These are phyloP conservation scores for Bathelium albidoporum DNA, from an alignment of 495 filamentous ascomycete species.

Conservation along the genomic window DNA sequence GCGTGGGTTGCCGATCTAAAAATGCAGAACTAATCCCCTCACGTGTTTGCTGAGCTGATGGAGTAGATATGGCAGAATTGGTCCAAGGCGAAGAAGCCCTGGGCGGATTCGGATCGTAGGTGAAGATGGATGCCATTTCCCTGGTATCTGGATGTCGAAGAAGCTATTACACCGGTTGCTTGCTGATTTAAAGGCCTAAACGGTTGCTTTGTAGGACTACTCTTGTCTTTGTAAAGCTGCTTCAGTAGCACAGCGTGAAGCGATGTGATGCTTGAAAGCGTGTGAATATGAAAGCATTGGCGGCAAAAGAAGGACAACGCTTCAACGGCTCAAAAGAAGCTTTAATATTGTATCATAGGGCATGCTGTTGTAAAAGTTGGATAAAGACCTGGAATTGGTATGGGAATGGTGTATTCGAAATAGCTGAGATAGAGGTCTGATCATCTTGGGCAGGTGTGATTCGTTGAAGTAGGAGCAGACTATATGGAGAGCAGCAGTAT, in stretches of 20 bases:
- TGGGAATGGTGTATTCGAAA: conserved; percentile 41
- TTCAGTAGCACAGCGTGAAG: not conserved
- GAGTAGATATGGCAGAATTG: conserved; percentile 18
- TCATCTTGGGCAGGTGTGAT: conserved; percentile 42
- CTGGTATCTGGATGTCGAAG: not conserved
- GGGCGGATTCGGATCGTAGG: conserved; percentile 79
- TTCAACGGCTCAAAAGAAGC: not conserved
- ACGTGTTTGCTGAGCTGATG: not conserved
- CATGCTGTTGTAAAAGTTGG: conserved; percentile 8
- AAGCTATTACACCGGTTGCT: not conserved
- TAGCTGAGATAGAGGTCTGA: conserved; percentile 44
- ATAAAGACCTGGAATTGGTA: conserved; percentile 41
- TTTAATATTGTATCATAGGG: not conserved
- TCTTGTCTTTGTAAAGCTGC: too few species aligned
- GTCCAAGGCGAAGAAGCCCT: conserved; percentile 86
- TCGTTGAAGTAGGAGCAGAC: not conserved
- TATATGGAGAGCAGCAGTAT: not conserved
- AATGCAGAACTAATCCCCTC: not conserved
- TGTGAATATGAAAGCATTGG: not conserved
- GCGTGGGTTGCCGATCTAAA: conserved; percentile 5
- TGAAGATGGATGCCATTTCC: conserved; percentile 89
- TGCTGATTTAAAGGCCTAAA: not conserved
- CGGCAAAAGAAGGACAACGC: not conserved
- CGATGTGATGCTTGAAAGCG: not conserved
- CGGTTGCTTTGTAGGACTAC: too few species aligned